Base-by-base conservation (phyloP, 768 basidiomycete species). In the Lactarius trivialis region DNA sequence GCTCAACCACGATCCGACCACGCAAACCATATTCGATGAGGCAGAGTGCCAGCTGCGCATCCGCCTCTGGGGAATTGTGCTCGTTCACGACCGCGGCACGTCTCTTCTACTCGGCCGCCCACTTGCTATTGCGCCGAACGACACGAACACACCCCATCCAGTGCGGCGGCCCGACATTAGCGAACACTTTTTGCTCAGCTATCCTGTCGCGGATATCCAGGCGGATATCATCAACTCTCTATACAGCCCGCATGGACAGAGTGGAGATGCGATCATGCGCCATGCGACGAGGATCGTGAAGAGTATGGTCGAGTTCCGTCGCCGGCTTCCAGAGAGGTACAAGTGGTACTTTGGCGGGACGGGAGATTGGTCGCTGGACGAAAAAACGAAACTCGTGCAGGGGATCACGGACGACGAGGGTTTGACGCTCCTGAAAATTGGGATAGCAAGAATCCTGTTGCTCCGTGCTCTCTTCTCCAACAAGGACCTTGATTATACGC, bases 171-270 rank as follows among this genome's bases (percentile, higher is more conserved):
- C 73, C 49, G 84, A 88, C 55, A 83, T 87, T 66, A 89, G 89
- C 3, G 88, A 90, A 68, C 89, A 93, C 71, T 93, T 92, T 71
- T 79, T 87, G 57, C 76, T 85, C 28, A 90, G 88, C 21, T 82
- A 85, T 57, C 85, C 88, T 8, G 78, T 93, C 51, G 85, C 85
- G 26, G 88, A 90, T 66, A 90, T 93, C 60, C 91, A 93, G 66
- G 91, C 91, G 4, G 91, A 93, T 65, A 90, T 93, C 63, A 89
- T 93, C 76, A 90, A 89, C 70, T 89, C 89, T 11, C 78, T 93
- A 8, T 93, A 93, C 70, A 79, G 84, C 8, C 91, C 91, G 1
- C 83, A 85, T n/a, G 80, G 79, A 52, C 86, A 88, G 72, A 80
- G 79, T 26, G 81, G 80, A 1, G 88, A 90, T 65, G 76, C 81